Base-by-base conservation (phyloP, 129 eudicot genomes). In the Flaveria sonorensis region DNA sequence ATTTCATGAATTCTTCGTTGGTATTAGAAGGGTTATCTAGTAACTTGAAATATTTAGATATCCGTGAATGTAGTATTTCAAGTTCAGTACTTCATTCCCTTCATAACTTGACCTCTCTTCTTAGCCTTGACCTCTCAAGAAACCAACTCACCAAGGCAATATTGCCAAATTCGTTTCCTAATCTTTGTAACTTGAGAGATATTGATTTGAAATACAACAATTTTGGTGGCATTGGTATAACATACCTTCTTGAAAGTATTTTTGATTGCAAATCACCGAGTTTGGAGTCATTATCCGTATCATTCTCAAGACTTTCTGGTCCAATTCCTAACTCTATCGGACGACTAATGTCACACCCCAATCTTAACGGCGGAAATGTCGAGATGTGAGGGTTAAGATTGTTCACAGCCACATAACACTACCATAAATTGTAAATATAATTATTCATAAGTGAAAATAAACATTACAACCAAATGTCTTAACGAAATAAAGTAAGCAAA, bases 91-190 rank as follows among this genome's bases (percentile, higher is more conserved):
- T 73, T 7, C 40, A 39, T 56, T 55, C 68, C 21, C 68, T 73
- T 56, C 52, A 56, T 18, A 73, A 73, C 40, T 20, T 73, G 55
- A 56, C 77, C 21, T 73, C 77, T 73, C 66, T 73, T 39, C 68
- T 21, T 13, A 56, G 21, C 55, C 77, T 73, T 14, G 42, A 57
- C 15, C 8, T 56, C 21, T 55, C 55, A 19, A 8, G 3, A 1
- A 73, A 73, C 13, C 68, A 56, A 13, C 77, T 73, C 40, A 40
- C 52, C 15, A 56, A 73, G 68, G 10, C 40, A 10, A 5, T 56
- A 55, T 24, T 24, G 28, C 68, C 55, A 19, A 5, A 20, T 20
- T 73, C 77, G 19, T 43, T 70, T 1, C 40, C 76, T 43, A 59
- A 56, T 40, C 18, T 69, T 28, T 78, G 82, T 53, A 69, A 57